Percentiles rank a stretch among this genome's conserved stretches.
These are phyloP conservation scores for Meira miltonrushii DNA, from an alignment of 1,284 basidiomycete species.

Conservation along the genomic window DNA sequence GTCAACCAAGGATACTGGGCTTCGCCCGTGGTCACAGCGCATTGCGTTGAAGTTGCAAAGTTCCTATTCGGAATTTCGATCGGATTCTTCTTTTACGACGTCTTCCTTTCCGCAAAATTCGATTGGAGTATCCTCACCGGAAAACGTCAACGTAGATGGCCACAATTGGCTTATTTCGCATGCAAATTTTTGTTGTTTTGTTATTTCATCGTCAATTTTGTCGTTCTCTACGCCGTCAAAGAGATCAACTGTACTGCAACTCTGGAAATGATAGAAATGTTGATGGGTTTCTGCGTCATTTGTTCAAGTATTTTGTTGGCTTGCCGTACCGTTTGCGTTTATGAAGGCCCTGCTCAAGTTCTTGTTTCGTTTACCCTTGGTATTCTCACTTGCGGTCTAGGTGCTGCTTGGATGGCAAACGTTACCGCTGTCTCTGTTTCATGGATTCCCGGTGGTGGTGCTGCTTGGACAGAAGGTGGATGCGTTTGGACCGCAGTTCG, in stretches of 20 bases:
- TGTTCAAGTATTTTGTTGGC: slow-evolving; percentile 15
- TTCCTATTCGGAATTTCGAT: neutral
- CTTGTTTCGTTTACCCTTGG: slow-evolving; percentile 1
- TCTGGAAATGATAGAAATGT: slow-evolving; percentile 12
- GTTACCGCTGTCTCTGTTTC: slow-evolving; percentile 7
- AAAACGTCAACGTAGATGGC: slow-evolving; percentile 9
- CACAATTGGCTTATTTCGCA: slow-evolving; percentile 17
- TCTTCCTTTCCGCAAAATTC: slow-evolving; percentile 7
- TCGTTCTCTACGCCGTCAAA: neutral
- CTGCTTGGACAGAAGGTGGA: slow-evolving; percentile 10
- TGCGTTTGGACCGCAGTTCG: slow-evolving; percentile 9
- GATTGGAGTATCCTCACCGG: slow-evolving; percentile 13
- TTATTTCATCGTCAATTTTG: slow-evolving; percentile 9
- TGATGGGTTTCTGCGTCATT: slow-evolving; percentile 15
- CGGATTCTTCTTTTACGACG: slow-evolving; percentile 9
- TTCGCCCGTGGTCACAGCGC: neutral
- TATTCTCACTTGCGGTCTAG: slow-evolving; percentile 1
- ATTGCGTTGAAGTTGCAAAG: slow-evolving; percentile 2
- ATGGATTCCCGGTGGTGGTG: slow-evolving; percentile 12
- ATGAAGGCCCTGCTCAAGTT: neutral
- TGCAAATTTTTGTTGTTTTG: slow-evolving; percentile 12
- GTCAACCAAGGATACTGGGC: slow-evolving; percentile 1
- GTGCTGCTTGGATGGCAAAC: slow-evolving; percentile 13
- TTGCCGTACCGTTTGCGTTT: slow-evolving; percentile 19
- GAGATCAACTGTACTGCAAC: slow-evolving; percentile 14